Base-by-base conservation (phyloP, 83 land plant genomes). In the Picea abies region DNA sequence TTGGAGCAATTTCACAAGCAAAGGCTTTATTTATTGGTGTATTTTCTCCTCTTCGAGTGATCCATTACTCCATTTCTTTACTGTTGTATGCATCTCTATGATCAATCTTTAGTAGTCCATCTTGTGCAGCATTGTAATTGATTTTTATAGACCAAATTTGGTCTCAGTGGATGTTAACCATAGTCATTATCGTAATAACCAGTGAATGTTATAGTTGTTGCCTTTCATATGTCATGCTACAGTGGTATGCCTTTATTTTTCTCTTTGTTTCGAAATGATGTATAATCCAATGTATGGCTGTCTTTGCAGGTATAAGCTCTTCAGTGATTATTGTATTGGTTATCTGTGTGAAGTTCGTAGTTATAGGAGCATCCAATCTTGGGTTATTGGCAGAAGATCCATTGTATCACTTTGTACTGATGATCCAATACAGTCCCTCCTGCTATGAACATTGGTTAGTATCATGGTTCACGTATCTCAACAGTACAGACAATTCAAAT, bases 361-460 rank as follows among this genome's bases (percentile, higher is more conserved):
- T 91, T 3, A 88, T 79, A 79, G 70, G 75, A 73, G 95, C 93
- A 47, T 63, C 23, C 0, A 16, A 61, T 32, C 80, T 91, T 9
- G 93, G 95, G 4, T 89, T 91, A 62, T 81, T 93, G 12, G 82
- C 92, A 23, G 16, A 91, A 23, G 16, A 91, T 84, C 93, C 93
- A 14, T 71, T 93, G 63, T 93, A 78, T 82, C 93, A 82, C 25
- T 93, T 75, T 58, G 88, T 89, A 61, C 85, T 93, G 8, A 79
- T 93, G 92, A n/a, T 91, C 65, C 95, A 93, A 83, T 93, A 86
- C 37, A 78, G 88, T 0, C 78, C 95, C 95, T 63, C 91, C 95
- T 39, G 95, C 93, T 52, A 93, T 89, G 91, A 88, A 85, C 78
- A 89, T 93, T n/a, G 88, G 95, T 91, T 79, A 79, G 82, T 71